Percentiles rank a stretch among this genome's conserved stretches.
phyloP scores from a whole-genome alignment of 164 flowering plant species.

The Annona cherimola region DNA sequence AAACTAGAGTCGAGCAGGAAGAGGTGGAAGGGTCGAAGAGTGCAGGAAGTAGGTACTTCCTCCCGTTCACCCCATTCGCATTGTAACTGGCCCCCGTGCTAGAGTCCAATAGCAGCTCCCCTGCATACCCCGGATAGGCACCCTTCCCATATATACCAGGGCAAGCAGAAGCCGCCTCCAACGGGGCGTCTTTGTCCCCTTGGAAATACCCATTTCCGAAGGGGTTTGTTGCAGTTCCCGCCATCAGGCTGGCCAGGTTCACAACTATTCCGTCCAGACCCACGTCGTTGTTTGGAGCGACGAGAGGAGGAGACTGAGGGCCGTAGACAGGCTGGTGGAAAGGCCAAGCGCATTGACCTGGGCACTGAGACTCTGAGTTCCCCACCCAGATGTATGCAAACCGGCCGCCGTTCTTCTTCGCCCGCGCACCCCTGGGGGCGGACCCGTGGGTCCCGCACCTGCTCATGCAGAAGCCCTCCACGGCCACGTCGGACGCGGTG shows the following conservation, averaged over 20 bases:
- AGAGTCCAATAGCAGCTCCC: conserved; percentile 38
- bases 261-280: conserved; percentile 59
- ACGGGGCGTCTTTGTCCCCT: conserved; percentile 40
- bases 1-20: conserved; percentile 36
- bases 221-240: conserved; percentile 59
- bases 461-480: conserved; percentile 52
- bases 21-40: conserved; percentile 44
- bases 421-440: conserved; percentile 1
- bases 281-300: conserved; percentile 55
- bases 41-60: conserved; percentile 55
- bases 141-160: conserved; percentile 51
- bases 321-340: conserved; percentile 68
- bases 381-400: conserved; percentile 70
- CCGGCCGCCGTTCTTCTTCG: conserved; percentile 17
- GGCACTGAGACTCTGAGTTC: conserved; percentile 55
- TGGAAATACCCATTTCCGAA: conserved; percentile 49
- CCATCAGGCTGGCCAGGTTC: conserved; percentile 46
- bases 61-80: conserved; percentile 42
- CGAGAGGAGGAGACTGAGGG: conserved; percentile 50
- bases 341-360: conserved; percentile 66
- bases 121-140: conserved; percentile 60
- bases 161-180: conserved; percentile 60
- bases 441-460: conserved; percentile 57
- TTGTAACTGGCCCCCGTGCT: conserved; percentile 50
- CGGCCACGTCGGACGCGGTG: conserved; percentile 50